Evolutionary conservation across 2,329 filamentous ascomycete species (phyloP).

Genomic region (Stemphylium lycopersici): DNA sequence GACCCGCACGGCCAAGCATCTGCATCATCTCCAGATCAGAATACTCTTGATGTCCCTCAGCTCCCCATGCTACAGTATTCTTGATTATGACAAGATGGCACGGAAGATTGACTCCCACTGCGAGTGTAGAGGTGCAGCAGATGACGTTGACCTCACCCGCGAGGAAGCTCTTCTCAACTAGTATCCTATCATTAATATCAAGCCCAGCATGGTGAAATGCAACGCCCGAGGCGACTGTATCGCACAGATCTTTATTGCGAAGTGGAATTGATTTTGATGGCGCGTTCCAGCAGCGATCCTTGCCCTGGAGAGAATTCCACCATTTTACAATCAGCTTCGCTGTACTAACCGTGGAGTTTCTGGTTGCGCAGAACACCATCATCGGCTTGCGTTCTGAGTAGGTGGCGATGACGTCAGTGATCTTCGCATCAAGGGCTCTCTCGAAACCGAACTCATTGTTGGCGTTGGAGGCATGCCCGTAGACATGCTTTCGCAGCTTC

Average conservation of each 20-base stretch:
- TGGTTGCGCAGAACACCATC: conserved; percentile 82
- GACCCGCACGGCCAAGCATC: conserved; percentile 83
- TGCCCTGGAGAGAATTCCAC: conserved; percentile 62
- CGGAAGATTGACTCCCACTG: conserved; percentile 82
- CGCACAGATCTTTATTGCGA: conserved; percentile 65
- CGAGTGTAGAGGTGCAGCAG: conserved; percentile 85
- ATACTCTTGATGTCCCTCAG: conserved; percentile 68
- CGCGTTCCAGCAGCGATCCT: conserved; percentile 67
- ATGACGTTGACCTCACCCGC: conserved; percentile 77
- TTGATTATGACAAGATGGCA: conserved; percentile 85
- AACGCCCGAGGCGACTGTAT: conserved; percentile 64
- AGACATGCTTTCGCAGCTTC: conserved; percentile 75
- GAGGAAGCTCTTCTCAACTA: conserved; percentile 72
- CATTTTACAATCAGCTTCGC: conserved; percentile 70
- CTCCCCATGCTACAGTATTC: conserved; percentile 70
- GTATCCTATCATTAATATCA: conserved; percentile 65
- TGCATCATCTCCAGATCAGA: conserved; percentile 87
- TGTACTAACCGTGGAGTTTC: conserved; percentile 71
- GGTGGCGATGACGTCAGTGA: conserved; percentile 69
- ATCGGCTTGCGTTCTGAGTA: conserved; percentile 76
- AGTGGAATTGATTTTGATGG: conserved; percentile 61
- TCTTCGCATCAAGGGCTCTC: conserved; percentile 67
- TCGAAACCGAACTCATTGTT: conserved; percentile 81
- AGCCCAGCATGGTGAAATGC: conserved; percentile 85
- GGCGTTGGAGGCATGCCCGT: conserved; percentile 66